These are phyloP conservation scores for Erythrophleum fordii DNA, from an alignment of 306 rosid genomes.

Conservation along the genomic window DNA sequence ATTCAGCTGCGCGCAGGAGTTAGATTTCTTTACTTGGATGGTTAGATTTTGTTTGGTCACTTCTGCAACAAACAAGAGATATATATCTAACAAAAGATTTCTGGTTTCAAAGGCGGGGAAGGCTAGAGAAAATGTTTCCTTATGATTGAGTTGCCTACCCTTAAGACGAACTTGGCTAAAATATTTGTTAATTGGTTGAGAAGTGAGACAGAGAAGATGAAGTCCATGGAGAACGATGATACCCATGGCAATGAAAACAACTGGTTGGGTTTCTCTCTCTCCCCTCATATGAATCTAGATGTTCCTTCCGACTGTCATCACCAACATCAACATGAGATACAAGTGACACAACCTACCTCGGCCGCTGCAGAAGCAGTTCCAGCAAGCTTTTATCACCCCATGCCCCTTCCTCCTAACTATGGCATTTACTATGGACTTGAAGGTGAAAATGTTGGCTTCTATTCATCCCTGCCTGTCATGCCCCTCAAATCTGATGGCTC, in stretches of 20 bases:
- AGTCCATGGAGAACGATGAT: conserved; percentile 54
- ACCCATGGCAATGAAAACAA: conserved; percentile 39
- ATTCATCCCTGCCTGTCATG: conserved; percentile 57
- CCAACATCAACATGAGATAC: conserved; percentile 33
- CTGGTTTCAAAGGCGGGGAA: conserved; percentile 37
- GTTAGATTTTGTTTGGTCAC: conserved; percentile 48
- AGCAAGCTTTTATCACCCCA: conserved; percentile 45
- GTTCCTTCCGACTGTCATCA: conserved; percentile 44
- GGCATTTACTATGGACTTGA: conserved; percentile 62
- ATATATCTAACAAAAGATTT: conserved; percentile 18
- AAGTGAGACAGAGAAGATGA: conserved; percentile 46
- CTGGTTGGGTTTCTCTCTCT: conserved; percentile 72
- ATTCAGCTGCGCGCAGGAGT: conserved; percentile 47
- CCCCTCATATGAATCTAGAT: conserved; percentile 58
- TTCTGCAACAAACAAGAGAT: conserved; percentile 45
- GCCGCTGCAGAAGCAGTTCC: conserved; percentile 44
- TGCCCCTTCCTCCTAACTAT: conserved; percentile 49
- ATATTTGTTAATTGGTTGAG: conserved; percentile 25
- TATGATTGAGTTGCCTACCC: conserved; percentile 58
- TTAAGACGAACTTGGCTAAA: conserved; percentile 41
- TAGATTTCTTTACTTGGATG: conserved; percentile 43
- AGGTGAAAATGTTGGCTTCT: conserved; percentile 51
- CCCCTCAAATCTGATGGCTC: conserved; percentile 77
- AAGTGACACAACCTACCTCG: conserved; percentile 41
- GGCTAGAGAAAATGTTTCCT: conserved; percentile 13